These are phyloP conservation scores for Lycium ferocissimum DNA, from an alignment of 257 asterid species.

Conservation along the genomic window DNA sequence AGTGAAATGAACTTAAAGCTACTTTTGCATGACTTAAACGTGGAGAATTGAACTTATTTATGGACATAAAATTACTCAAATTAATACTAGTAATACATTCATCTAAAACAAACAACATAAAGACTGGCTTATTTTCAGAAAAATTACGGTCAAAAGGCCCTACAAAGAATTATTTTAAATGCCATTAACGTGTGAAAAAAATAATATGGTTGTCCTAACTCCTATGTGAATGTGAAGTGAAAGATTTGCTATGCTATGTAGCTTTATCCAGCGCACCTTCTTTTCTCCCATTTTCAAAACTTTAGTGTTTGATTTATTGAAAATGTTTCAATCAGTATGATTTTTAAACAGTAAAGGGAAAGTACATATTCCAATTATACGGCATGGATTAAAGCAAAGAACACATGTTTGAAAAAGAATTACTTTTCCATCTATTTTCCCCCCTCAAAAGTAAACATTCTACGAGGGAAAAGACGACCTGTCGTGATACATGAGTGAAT, in stretches of 20 bases:
- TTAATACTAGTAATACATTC: neutral
- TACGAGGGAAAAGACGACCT: too few species aligned
- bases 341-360: neutral
- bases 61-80: neutral
- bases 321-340: neutral
- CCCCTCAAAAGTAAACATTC: too few species aligned
- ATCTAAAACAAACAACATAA: neutral
- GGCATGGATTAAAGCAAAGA: neutral
- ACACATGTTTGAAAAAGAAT: neutral
- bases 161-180: neutral
- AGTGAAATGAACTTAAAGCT: neutral
- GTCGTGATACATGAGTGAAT: too few species aligned
- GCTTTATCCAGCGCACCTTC: neutral
- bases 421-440: neutral
- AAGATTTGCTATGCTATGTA: neutral
- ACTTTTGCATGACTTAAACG: neutral
- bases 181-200: neutral
- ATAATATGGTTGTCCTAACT: neutral
- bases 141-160: neutral
- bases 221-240: neutral
- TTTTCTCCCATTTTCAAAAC: neutral
- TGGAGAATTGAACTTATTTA: slow-evolving; percentile 3
- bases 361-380: neutral
- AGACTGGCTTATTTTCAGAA: neutral
- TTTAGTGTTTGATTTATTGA: neutral